Evolutionary conservation across 2,329 filamentous ascomycete species (phyloP), one percentile per base, ranked within the genome.

Genomic region (Neofusicoccum parvum): DNA sequence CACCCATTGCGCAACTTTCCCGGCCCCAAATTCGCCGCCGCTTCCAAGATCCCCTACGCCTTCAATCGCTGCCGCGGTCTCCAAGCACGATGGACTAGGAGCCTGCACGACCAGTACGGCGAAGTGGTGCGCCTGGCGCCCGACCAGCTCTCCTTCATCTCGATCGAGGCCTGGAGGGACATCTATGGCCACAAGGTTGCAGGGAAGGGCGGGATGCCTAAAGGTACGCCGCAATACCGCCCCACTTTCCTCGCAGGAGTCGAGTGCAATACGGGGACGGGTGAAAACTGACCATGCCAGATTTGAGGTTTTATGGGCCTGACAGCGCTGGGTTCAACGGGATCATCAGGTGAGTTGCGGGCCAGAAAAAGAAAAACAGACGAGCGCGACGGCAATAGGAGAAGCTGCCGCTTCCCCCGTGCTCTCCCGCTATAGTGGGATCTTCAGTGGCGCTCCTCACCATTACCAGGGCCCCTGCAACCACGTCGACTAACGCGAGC

Each of bases 101-200:
- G 6, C 5, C 12, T 62, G 23, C 65, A 68, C 65, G 51, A 64
- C 10, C 32, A 39, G 37, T 68, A 68, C 36, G 65, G 66, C 14
- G n/a, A 41, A 1, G 65, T 67, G 6, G 67, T 68, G 15, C 65
- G 67, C 4, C 20, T 68, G 12, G 39, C 53, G 2, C 65, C 65
- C 14, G 49, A 54, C 36, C 62, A 65, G 34, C 37, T 68, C 15
- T 65, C 67, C 14, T 67, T 65, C 48, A 64, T 34, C 14, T 41
- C 54, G 3, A 20, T 56, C 37, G 54, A 67, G 9, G 65, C 67
- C 4, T 68, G 67, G 67, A 62, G 48, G 15, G 67, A 68, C 17
- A 68, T 67, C 48, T 67, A 68, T 41, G 67, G 66, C 20, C 64
- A 70, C 59, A 62, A 65, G 14, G 36, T 43, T 34, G 68, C 63